These are phyloP conservation scores for Aspergillus hortae DNA, from an alignment of 2,329 filamentous ascomycete species.

Conservation along the genomic window DNA sequence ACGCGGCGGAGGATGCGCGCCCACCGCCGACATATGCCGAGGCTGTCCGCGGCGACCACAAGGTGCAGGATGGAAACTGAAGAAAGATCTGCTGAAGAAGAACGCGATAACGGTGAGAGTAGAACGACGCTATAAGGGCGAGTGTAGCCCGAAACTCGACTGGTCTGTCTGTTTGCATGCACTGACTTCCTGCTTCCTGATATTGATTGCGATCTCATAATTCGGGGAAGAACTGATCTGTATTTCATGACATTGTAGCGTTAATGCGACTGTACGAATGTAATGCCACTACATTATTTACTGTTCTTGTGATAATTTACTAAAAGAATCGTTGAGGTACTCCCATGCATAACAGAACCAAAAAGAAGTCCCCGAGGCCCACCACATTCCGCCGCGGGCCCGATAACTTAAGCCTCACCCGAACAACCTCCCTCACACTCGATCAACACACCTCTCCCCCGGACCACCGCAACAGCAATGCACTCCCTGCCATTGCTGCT, in stretches of 20 bases:
- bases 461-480: constrained; percentile 31
- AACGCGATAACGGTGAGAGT: background rate
- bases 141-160: no score
- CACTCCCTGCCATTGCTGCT: constrained; percentile 39
- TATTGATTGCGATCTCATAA: background rate
- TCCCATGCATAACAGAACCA: background rate
- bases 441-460: constrained; percentile 16
- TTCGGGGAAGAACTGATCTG: background rate
- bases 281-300: background rate
- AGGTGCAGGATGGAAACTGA: constrained; percentile 67
- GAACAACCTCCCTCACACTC: constrained; percentile 2
- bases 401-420: constrained; percentile 1
- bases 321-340: background rate
- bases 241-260: background rate
- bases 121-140: no score
- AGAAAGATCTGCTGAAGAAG: no score
- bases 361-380: background rate
- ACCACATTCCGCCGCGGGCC: background rate
- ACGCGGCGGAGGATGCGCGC: constrained; percentile 37
- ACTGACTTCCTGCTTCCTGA: background rate
- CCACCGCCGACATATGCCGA: constrained; percentile 82
- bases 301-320: background rate
- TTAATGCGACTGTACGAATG: background rate
- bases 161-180: background rate
- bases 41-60: constrained; percentile 84